Evolutionary conservation across 805 yeast species (phyloP), one percentile per base, ranked within the genome.

Genomic region (Hagleromyces aurorensis): DNA sequence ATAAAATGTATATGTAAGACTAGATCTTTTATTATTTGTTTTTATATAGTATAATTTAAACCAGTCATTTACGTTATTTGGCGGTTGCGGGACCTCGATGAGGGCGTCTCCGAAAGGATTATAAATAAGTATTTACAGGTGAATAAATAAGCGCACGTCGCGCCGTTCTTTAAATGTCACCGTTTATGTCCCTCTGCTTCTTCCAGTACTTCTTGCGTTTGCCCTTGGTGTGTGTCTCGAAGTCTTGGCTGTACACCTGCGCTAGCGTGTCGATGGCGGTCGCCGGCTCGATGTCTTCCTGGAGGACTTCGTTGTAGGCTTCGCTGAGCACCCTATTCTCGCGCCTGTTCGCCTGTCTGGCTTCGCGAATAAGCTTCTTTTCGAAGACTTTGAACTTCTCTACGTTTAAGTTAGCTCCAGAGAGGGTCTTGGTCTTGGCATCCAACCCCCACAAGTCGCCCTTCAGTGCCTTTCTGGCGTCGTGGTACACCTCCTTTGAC

Each of bases 381-480:
- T 52, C 50, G 12, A 48, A 23, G 16, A 33, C 27, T 29, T 53
- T 50, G 12, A 55, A 43, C 24, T 48, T 47, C 3, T 27, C 37
- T 3, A 50, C 46, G 24, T 51, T 48, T 13, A 51, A 29, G 14
- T 39, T 40, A 6, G 47, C 49, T 26, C 43, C 41, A 12, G 50
- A 61, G 26, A 51, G 50, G 3, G 59, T 43, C 16, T 64, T 67
- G 2, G 72, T 63, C 50, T 79, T 80, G 3, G 76, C 76, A 19
- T 69, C 81, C 21, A 76, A 55, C 0, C 81, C 78, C 98, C 97
- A 91, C 30, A 78, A 57, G 52, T 91, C 98, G 13, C 96, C 95
- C 49, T 72, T 70, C n/a, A 56, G 57, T 0, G 84, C 72, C 53
- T 91, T 89, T 32, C 96, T 67, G 0, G 95, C 95, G 61, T 91